Evolutionary conservation across 306 rosid genomes (phyloP).

Genomic region (Cicer pinnatifidum): DNA sequence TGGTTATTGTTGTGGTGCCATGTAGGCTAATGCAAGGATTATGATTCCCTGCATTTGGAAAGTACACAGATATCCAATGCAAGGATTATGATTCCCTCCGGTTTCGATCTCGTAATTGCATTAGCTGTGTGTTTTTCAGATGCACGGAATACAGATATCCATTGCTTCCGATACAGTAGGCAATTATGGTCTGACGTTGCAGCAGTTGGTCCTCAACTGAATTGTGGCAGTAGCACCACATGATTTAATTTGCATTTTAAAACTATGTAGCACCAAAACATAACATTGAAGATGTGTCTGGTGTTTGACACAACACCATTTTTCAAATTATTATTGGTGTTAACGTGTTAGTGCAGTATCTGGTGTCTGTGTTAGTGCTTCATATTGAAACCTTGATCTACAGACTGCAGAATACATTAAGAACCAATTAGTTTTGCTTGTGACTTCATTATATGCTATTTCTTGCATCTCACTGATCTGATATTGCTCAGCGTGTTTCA

Average conservation of each 20-base stretch:
- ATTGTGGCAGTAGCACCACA: not conserved
- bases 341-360: no score
- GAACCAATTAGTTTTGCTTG: conserved; percentile 11
- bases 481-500: conserved; percentile 87
- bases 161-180: not conserved
- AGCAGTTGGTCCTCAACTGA: not conserved
- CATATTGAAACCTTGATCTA: not conserved
- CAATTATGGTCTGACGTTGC: not conserved
- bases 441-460: conserved; percentile 26
- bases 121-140: not conserved
- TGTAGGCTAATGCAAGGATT: not conserved
- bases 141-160: not conserved
- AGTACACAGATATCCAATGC: not conserved
- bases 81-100: not conserved
- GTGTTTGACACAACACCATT: no score
- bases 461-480: conserved; percentile 61
- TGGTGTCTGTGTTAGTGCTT: no score
- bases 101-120: not conserved
- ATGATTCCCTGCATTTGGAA: not conserved
- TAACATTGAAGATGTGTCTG: no score
- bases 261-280: no score
- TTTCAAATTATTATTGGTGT: no score
- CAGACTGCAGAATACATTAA: not conserved
- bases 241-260: not conserved
- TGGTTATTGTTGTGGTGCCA: not conserved